Evolutionary conservation across 1,139 yeast species (phyloP).

Genomic region (Protomyces gravidus): DNA sequence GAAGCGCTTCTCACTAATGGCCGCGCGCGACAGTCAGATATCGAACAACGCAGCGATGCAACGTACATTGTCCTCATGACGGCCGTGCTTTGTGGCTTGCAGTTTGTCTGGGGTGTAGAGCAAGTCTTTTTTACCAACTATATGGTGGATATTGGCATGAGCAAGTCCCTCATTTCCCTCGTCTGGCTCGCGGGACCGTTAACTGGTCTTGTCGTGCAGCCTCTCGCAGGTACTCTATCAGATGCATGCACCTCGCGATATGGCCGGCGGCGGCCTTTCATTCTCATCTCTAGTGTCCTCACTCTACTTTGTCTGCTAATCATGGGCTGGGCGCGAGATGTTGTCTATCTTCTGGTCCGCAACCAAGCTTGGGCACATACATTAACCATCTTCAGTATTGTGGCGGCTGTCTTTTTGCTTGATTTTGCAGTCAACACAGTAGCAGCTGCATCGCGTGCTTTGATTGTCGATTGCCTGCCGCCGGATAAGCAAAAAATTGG

Average conservation of each 20-base stretch:
- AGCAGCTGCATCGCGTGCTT: conserved; percentile 39
- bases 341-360: conserved; percentile 35
- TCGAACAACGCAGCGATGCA: background rate
- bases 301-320: conserved; percentile 47
- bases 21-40: background rate
- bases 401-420: conserved; percentile 44
- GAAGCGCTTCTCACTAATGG: background rate
- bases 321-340: conserved; percentile 49
- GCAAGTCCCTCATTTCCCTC: conserved; percentile 51
- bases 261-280: conserved; percentile 56
- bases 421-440: conserved; percentile 53
- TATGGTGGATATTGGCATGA: conserved; percentile 51
- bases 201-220: conserved; percentile 58
- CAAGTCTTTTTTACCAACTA: conserved; percentile 33
- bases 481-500: conserved; percentile 53
- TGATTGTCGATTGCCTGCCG: conserved; percentile 33
- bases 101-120: conserved; percentile 26
- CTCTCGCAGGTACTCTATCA: conserved; percentile 54
- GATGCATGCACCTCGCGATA: conserved; percentile 47
- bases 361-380: conserved; percentile 36
- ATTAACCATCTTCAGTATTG: conserved; percentile 18
- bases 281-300: conserved; percentile 50
- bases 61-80: conserved; percentile 10
- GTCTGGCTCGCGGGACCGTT: conserved; percentile 63
- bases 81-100: conserved; percentile 17